Percentiles rank a stretch among this genome's conserved stretches.
Evolutionary conservation across 495 filamentous ascomycete genomes (phyloP).

Genomic region (Letharia lupina): DNA sequence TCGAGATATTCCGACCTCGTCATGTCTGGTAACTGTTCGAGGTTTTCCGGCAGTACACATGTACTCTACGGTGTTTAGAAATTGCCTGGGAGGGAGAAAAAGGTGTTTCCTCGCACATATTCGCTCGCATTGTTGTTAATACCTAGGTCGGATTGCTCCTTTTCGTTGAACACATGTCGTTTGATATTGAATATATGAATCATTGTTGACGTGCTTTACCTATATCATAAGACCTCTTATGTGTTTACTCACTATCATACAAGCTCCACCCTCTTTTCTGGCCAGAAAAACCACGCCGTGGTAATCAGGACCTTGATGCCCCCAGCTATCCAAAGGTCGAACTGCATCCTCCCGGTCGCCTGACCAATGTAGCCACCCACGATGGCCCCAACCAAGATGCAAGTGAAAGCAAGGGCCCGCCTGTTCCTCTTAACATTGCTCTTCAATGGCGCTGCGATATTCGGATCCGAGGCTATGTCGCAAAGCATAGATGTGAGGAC

Average conservation of each 20-base stretch:
- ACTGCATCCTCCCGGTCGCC: constrained; percentile 41
- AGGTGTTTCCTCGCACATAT: no score
- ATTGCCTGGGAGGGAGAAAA: no score
- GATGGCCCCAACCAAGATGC: constrained; percentile 53
- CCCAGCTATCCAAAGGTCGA: constrained; percentile 51
- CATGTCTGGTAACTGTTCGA: no score
- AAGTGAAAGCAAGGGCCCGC: constrained; percentile 47
- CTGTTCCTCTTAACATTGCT: constrained; percentile 58
- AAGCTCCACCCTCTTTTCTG: constrained; percentile 16
- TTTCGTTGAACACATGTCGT: neutral
- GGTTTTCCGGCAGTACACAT: no score
- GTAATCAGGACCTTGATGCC: constrained; percentile 46
- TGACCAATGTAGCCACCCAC: constrained; percentile 50
- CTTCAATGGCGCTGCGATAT: constrained; percentile 36
- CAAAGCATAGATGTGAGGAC: constrained; percentile 66
- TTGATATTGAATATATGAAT: neutral
- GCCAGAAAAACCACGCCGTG: constrained; percentile 39
- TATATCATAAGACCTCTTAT: neutral
- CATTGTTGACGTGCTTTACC: neutral
- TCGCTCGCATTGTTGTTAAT: no score
- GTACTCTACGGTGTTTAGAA: no score
- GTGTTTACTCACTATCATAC: neutral
- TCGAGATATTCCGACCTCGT: no score
- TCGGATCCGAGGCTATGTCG: constrained; percentile 56
- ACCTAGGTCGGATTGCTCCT: no score